Base-by-base conservation (phyloP, 768 basidiomycete genomes). In the Saitozyma podzolica region DNA sequence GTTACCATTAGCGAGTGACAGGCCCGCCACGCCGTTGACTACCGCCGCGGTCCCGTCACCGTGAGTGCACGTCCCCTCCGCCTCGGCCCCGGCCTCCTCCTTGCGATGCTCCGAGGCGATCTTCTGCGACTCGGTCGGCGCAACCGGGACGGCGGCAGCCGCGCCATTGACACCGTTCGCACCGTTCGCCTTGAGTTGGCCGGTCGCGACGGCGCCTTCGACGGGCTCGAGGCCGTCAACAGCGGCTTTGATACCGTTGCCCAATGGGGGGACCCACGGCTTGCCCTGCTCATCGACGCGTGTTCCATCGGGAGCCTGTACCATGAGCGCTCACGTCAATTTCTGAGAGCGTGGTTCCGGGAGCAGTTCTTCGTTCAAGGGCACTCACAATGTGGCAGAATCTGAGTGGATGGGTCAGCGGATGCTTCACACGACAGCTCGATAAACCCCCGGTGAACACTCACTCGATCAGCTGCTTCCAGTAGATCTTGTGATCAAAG, bases 391-490 rank as follows among this genome's bases (percentile, higher is more conserved):
- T 20, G 53, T 63, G 63, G 50, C 73, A 74, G 61, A 73, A 75
- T n/a, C 74, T 76, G 54, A 29, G 16, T 40, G 37, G 41, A 16
- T 8, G 13, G 56, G 41, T 56, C 49, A 58, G 52, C 48, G 48
- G 52, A 14, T 54, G 40, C 37, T 1, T 43, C 14, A 50, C 16
- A 52, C 20, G 47, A 41, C 47, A 19, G 40, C 43, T 45, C 17
- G 51, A 64, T 55, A 49, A 47, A 2, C 61, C 20, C 29, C 13
- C 13, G 3, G 45, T 6, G n/a, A 47, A 14, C n/a, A 66, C 84
- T 63, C 80, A 90, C 88, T 84, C 80, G 48, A 89, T 83, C 29
- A 92, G 83, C 69, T 89, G 87, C 62, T 87, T 83, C 91, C 91
- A 93, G 75, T 92, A 92, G 43, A 81, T 84, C 42, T 85, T 82